phyloP scores from a whole-genome alignment of 805 yeast species.

The Yarrowia porcina region DNA sequence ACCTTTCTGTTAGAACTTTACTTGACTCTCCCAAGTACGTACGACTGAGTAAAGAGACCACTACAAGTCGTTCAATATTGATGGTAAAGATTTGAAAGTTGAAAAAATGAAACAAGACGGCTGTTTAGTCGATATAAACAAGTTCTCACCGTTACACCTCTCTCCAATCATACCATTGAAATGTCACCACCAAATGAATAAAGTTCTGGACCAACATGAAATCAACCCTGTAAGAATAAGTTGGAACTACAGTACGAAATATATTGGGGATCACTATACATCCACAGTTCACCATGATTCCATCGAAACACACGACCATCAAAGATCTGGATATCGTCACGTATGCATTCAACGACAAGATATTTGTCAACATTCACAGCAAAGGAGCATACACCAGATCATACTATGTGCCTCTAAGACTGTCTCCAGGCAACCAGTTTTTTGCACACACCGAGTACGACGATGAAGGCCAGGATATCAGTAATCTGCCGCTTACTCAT shows the following conservation, averaged over 20 bases:
- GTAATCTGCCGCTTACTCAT: conserved; percentile 31
- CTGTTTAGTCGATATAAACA: too few species aligned
- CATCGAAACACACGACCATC: conserved; percentile 28
- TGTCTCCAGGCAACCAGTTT: conserved; percentile 27
- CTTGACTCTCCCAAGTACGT: too few species aligned
- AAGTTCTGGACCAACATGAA: background rate
- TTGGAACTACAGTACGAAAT: too few species aligned
- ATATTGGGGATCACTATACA: too few species aligned
- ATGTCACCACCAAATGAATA: background rate
- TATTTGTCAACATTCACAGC: conserved; percentile 36
- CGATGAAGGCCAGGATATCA: conserved; percentile 22
- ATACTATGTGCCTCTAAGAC: conserved; percentile 30
- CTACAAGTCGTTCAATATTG: too few species aligned
- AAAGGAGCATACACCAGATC: conserved; percentile 35
- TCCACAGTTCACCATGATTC: conserved; percentile 13
- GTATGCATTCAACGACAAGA: conserved; percentile 35
- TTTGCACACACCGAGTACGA: conserved; percentile 7
- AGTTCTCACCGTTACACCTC: too few species aligned
- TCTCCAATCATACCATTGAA: too few species aligned
- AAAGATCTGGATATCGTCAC: conserved; percentile 35
- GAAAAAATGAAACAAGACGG: too few species aligned
- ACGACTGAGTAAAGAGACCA: too few species aligned
- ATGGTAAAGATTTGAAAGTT: too few species aligned
- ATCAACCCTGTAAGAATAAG: too few species aligned
- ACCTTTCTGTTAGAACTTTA: too few species aligned